A percentile compares a stretch with the other conserved stretches of the same genome.
Evolutionary conservation across 2,329 filamentous ascomycete genomes (phyloP).

Genomic region (Pleoardoris graminearum): DNA sequence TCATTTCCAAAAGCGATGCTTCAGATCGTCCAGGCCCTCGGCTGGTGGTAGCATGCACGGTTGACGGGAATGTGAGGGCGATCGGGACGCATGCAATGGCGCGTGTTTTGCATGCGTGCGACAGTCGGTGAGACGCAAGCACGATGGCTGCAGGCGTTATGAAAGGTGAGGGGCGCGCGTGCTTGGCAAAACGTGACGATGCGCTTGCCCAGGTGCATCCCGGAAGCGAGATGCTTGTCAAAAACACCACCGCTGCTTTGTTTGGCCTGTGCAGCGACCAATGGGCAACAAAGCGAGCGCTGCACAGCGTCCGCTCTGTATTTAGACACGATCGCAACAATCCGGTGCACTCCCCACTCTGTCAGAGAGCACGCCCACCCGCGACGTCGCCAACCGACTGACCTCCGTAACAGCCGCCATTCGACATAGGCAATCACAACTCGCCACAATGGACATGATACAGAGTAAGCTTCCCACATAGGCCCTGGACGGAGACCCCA

Average conservation of each 20-base stretch:
- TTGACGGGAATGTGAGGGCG: background rate
- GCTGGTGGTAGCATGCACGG: constrained; percentile 4
- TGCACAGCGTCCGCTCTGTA: background rate
- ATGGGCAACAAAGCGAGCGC: background rate
- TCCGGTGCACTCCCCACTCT: background rate
- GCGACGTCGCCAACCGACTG: background rate
- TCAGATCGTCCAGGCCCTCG: background rate
- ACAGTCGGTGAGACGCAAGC: constrained; percentile 2
- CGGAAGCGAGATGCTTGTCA: constrained; percentile 6
- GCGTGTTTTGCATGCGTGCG: background rate
- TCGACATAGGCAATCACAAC: background rate
- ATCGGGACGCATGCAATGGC: background rate
- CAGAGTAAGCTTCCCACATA: constrained; percentile 22
- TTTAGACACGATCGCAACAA: background rate
- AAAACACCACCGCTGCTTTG: constrained; percentile 3
- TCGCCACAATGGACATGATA: constrained; percentile 34
- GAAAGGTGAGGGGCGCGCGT: background rate
- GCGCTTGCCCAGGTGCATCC: constrained; percentile 1
- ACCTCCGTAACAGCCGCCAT: background rate
- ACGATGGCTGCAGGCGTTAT: background rate
- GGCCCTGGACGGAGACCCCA: background rate
- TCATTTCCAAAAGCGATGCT: too few relatives aligned
- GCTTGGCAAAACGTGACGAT: background rate
- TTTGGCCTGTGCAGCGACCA: background rate
- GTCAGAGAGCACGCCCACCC: background rate